Conservation (phyloP, 176 grass and related monocot genomes). For the Eragrostis curvula region DNA sequence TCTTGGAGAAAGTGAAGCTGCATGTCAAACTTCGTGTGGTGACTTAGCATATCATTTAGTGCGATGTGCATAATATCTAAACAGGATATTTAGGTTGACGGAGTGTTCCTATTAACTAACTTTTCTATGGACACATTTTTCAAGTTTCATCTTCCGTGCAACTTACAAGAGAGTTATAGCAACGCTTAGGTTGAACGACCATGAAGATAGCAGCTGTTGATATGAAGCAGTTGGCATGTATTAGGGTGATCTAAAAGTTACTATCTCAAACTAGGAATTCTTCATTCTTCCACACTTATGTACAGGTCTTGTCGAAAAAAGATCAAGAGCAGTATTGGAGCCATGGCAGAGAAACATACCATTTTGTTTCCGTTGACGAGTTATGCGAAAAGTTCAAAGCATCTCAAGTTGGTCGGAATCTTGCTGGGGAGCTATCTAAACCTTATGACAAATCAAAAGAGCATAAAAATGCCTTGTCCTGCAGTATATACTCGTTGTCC, state of each 20-base stretch:
- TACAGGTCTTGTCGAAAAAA: slow-evolving; percentile 78
- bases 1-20: background rate
- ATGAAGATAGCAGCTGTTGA: background rate
- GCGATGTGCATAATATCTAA: background rate
- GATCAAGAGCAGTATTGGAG: slow-evolving; percentile 85
- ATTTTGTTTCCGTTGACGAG: slow-evolving; percentile 66
- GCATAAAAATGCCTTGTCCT: too few relatives aligned
- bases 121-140: too few relatives aligned
- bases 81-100: background rate
- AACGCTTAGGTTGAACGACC: too few relatives aligned
- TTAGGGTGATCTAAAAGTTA: background rate
- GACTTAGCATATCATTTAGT: background rate
- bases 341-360: slow-evolving; percentile 40
- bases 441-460: too few relatives aligned
- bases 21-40: background rate
- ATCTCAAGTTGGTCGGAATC: slow-evolving; percentile 52
- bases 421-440: too few relatives aligned
- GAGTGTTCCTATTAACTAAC: background rate
- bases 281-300: background rate
- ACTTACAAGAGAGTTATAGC: too few relatives aligned
- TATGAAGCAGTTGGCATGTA: slow-evolving; percentile 8
- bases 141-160: too few relatives aligned
- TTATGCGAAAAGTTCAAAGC: slow-evolving; percentile 58
- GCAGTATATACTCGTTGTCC: too few relatives aligned
- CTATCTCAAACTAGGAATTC: slow-evolving; percentile 6